Percentiles rank a stretch among this genome's conserved stretches.
Evolutionary conservation across 2,329 filamentous ascomycete species (phyloP).

Genomic region (Ceratocystis cacaofunesta): DNA sequence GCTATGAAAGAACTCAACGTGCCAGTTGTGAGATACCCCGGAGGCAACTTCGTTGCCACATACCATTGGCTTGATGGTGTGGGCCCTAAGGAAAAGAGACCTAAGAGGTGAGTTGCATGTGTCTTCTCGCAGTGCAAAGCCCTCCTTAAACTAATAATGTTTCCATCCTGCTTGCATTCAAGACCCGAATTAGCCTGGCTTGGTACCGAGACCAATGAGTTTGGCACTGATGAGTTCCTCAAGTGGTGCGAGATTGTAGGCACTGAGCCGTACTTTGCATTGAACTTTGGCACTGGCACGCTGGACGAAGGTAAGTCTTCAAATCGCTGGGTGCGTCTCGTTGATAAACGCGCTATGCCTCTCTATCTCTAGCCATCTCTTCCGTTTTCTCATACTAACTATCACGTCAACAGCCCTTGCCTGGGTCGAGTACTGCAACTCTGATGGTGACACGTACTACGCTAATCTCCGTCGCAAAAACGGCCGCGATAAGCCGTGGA

Average conservation of each 20-base stretch:
- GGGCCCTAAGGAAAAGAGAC: conserved; percentile 55
- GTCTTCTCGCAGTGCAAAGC: neutral
- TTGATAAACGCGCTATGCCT: neutral
- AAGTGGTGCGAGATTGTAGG: conserved; percentile 59
- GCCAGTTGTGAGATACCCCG: conserved; percentile 67
- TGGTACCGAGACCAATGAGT: conserved; percentile 60
- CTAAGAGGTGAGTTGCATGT: conserved; percentile 26
- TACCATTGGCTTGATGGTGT: conserved; percentile 78
- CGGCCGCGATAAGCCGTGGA: conserved; percentile 62
- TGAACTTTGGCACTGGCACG: conserved; percentile 69
- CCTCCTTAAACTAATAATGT: neutral
- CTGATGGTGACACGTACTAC: conserved; percentile 61
- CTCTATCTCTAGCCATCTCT: neutral
- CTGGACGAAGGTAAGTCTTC: conserved; percentile 24
- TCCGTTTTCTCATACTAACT: neutral
- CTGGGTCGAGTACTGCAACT: conserved; percentile 82
- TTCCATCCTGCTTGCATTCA: neutral
- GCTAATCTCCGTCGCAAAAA: conserved; percentile 65
- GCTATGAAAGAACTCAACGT: conserved; percentile 59
- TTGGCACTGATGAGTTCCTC: conserved; percentile 79
- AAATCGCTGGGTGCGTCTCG: neutral
- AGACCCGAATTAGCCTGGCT: conserved; percentile 68
- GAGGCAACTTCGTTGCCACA: conserved; percentile 71
- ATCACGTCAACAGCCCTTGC: conserved; percentile 34
- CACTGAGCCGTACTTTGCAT: conserved; percentile 62